These are phyloP conservation scores for Clonostachys byssicola DNA, from an alignment of 2,329 filamentous ascomycete species.

Conservation along the genomic window DNA sequence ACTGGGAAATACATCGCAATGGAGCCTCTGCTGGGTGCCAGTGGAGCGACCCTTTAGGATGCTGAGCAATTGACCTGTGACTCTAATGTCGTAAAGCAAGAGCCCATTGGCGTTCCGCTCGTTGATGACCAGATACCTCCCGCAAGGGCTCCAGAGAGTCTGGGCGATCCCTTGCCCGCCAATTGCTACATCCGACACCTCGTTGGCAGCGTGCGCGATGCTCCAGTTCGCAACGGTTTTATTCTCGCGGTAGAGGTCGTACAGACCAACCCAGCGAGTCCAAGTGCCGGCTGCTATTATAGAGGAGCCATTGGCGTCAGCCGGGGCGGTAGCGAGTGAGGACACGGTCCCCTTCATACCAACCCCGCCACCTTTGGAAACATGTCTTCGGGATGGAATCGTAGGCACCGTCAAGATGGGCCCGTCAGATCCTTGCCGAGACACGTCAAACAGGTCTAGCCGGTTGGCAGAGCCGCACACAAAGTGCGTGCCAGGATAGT, in stretches of 20 bases:
- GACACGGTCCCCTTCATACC: conserved; percentile 62
- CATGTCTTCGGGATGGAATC: conserved; percentile 55
- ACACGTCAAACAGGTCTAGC: conserved; percentile 56
- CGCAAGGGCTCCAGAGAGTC: conserved; percentile 58
- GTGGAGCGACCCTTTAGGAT: conserved; percentile 45
- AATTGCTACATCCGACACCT: conserved; percentile 26
- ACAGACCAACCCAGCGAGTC: conserved; percentile 59
- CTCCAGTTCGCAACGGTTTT: conserved; percentile 54
- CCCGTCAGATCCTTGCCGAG: conserved; percentile 42
- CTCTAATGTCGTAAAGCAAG: conserved; percentile 60
- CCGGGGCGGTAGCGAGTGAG: conserved; percentile 42
- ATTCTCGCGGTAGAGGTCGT: conserved; percentile 53
- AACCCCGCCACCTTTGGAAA: conserved; percentile 55
- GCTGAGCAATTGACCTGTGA: conserved; percentile 51
- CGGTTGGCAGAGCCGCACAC: conserved; percentile 55
- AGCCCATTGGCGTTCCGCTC: conserved; percentile 53
- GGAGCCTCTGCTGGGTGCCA: conserved; percentile 50
- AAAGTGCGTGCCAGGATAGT: conserved; percentile 51
- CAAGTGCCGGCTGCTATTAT: conserved; percentile 60
- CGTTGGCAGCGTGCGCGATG: conserved; percentile 49
- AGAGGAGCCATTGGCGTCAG: conserved; percentile 19
- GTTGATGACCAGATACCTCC: conserved; percentile 57
- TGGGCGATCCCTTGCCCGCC: conserved; percentile 61
- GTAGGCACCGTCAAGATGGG: conserved; percentile 53
- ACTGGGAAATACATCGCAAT: conserved; percentile 48